Base-by-base conservation (phyloP, 306 rosid genomes). In the Fragaria vesca region DNA sequence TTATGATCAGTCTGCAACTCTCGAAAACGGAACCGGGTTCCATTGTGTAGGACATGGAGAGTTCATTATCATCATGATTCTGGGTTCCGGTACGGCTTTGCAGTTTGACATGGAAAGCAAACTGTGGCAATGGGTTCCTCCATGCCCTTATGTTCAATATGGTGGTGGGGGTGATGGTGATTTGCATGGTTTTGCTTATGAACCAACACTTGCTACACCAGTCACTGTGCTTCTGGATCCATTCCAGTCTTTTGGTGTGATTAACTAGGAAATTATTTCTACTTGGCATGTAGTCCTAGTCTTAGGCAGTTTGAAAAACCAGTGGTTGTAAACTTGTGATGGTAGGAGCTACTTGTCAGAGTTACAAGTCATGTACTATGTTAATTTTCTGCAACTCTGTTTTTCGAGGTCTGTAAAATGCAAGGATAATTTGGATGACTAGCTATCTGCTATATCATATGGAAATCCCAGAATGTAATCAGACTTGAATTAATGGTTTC, bases 91-190 rank as follows among this genome's bases (percentile, higher is more conserved):
- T 43, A 93, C 88, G 72, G 93, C 88, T 0, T 80, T 96, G 83
- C 75, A 93, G 65, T 96, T 88, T 79, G 96, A 96, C 71, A 84
- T 85, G 21, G 43, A 68, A 1, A 84, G 76, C 81, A 96, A 93
- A 87, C 76, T 84, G 16, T 96, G 99, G 99, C 94, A 88, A 36
- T 96, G 99, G 99, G 81, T 96, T 79, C 98, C 98, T 1, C 91
- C 96, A 0, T 96, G 99, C 72, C 99, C 99, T 8, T 96, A 87
- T 73, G 45, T 79, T 55, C 60, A 66, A 18, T 76, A 72, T 62
- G 70, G 43, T 3, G 54, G 30, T 8, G 70, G 78, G 1, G 28
- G 54, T 26, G 70, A 81, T 2, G 74, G 77, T 30, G 90, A 87
- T 36, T 66, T 96, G 90, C 96, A 87, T 81, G 97, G 93, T 47